Evolutionary conservation across 257 asterid genomes (phyloP).

Genomic region (Solanum tarapatanum): DNA sequence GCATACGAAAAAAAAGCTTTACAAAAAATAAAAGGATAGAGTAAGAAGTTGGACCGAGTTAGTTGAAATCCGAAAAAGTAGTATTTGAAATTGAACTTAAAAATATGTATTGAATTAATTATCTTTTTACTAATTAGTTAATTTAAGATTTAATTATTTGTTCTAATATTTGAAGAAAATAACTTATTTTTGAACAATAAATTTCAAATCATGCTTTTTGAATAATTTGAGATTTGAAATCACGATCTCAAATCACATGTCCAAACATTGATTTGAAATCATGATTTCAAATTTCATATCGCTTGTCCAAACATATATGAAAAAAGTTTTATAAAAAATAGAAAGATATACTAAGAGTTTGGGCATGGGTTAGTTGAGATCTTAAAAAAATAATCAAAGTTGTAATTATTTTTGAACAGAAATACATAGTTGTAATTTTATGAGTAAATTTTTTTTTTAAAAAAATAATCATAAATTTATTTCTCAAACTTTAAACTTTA

Average conservation of each 20-base stretch:
- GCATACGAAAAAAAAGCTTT: background rate
- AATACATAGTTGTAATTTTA: background rate
- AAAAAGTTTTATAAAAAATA: background rate
- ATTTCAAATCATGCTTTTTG: background rate
- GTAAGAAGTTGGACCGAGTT: too few species aligned
- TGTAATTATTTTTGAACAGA: background rate
- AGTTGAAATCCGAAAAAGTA: background rate
- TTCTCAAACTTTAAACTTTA: background rate
- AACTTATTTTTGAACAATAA: background rate
- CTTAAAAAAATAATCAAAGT: background rate
- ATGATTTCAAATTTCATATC: background rate
- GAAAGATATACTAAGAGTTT: background rate
- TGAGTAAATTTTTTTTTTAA: fast-evolving
- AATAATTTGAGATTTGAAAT: background rate
- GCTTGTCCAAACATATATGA: background rate
- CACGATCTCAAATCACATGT: background rate
- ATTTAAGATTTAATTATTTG: background rate
- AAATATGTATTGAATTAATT: too few species aligned
- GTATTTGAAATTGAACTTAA: background rate
- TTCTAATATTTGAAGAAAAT: background rate
- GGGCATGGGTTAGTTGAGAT: background rate
- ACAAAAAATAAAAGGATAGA: background rate
- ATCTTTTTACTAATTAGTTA: too few species aligned
- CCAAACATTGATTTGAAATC: background rate
- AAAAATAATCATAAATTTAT: background rate